These are phyloP conservation scores for Aspergillus fumigatus DNA, from an alignment of 2,329 filamentous ascomycete genomes.

Conservation along the genomic window DNA sequence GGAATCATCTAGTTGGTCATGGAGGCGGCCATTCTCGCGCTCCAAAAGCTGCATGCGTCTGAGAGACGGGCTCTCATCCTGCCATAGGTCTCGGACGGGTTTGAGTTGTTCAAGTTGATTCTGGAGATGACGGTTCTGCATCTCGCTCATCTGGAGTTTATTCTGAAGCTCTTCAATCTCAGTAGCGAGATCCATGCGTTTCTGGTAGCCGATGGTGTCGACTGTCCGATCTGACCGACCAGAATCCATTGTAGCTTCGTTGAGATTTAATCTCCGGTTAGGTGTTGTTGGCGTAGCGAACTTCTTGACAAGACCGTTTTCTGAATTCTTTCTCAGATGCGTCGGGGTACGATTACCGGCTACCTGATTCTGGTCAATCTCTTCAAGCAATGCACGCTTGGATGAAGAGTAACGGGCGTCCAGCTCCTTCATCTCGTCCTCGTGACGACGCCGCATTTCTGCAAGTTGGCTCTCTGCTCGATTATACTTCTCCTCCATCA, in stretches of 20 bases:
- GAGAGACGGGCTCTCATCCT: constrained; percentile 73
- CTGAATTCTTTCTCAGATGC: constrained; percentile 59
- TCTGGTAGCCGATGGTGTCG: constrained; percentile 79
- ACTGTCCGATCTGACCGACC: constrained; percentile 78
- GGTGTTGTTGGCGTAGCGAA: constrained; percentile 76
- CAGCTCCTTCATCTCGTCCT: constrained; percentile 64
- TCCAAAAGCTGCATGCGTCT: constrained; percentile 86
- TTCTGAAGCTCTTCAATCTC: constrained; percentile 92
- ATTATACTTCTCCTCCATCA: constrained; percentile 73
- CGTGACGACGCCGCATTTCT: constrained; percentile 69
- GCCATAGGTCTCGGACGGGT: constrained; percentile 56
- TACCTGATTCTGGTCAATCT: constrained; percentile 79
- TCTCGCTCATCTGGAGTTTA: constrained; percentile 86
- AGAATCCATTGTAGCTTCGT: constrained; percentile 65
- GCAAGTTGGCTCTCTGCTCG: constrained; percentile 79
- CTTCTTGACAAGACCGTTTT: constrained; percentile 50
- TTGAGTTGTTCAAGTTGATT: constrained; percentile 72
- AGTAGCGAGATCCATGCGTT: constrained; percentile 82
- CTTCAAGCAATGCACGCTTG: constrained; percentile 73
- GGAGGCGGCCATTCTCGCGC: constrained; percentile 82
- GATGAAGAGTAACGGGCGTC: constrained; percentile 58
- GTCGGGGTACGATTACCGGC: constrained; percentile 68
- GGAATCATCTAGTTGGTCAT: constrained; percentile 93
- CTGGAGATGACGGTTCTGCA: constrained; percentile 91
- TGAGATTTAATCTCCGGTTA: constrained; percentile 64